Base-by-base conservation (phyloP, 768 basidiomycete species). In the Dictyophora rubrovolvata region DNA sequence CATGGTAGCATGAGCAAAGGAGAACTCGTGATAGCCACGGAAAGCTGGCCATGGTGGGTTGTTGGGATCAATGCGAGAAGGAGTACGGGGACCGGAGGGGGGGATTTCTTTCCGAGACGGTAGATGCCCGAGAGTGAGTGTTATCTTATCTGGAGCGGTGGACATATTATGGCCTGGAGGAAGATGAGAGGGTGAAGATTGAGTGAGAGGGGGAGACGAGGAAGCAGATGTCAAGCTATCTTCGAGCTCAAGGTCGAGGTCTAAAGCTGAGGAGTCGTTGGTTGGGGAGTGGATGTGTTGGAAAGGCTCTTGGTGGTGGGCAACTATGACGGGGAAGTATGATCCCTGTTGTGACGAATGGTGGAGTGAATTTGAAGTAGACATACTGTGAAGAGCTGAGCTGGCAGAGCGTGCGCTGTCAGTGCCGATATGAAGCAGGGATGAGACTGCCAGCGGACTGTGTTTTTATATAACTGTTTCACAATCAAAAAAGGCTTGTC, bases 1-100 rank as follows among this genome's bases (percentile, higher is more conserved):
- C 93, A 96, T 96, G 3, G 93, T 95, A 34, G 92, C 94, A 72
- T 94, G 83, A 42, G 86, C 86, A 67, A 90, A 90, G 0, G 85
- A 89, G 68, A 85, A 89, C 65, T 89, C 84, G 69, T 85, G 82
- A 68, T 89, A 88, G 4, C 87, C 86, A 48, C 88, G 84, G 70
- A 81, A 89, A 0, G 87, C 87, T 36, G 88, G 87, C 49, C 55
- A 55, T 54, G 36, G 46, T 37, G 53, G 50, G 61, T 49, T 55
- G 42, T 48, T 48, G 23, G 18, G 42, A 21, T 47, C 12, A 11
- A 55, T n/a, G 65, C 84, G 76, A 11, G 85, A 87, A 2, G 87
- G 87, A 0, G 87, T 86, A 20, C 85, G 77, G 2, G 87, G 87
- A 81, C 84, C 88, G 16, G 81, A 77, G 0, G 84, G 80, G 63